Evolutionary conservation across 2,329 filamentous ascomycete genomes (phyloP).

Genomic region (Verticillium albo-atrum): DNA sequence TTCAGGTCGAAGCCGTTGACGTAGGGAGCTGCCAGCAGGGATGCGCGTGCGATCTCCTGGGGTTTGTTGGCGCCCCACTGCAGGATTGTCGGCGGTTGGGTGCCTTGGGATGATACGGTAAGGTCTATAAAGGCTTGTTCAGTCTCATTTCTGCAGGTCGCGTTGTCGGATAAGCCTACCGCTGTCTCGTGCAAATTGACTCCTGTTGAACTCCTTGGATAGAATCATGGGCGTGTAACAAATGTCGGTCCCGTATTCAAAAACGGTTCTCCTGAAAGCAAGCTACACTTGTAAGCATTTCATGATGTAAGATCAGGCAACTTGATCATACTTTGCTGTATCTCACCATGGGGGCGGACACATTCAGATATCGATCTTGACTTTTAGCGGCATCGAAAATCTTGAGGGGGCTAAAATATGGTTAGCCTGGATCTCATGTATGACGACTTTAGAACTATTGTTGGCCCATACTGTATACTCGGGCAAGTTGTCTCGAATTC

Average conservation of each 20-base stretch:
- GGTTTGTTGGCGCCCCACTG: conserved; percentile 64
- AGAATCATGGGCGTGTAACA: conserved; percentile 71
- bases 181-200: conserved; percentile 53
- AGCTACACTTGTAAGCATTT: conserved; percentile 37
- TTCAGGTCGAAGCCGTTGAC: conserved; percentile 65
- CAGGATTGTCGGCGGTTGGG: conserved; percentile 57
- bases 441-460: not conserved
- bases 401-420: conserved; percentile 44
- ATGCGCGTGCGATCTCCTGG: conserved; percentile 57
- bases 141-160: not conserved
- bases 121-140: conserved; percentile 44
- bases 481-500: not conserved
- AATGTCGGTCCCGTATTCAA: conserved; percentile 60
- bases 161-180: conserved; percentile 29
- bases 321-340: conserved; percentile 48
- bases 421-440: not conserved
- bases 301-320: not conserved
- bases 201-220: conserved; percentile 65
- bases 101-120: conserved; percentile 49
- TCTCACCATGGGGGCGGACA: conserved; percentile 65
- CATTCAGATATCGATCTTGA: conserved; percentile 49
- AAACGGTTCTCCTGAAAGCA: conserved; percentile 64
- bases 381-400: conserved; percentile 52
- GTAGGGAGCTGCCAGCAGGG: conserved; percentile 56
- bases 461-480: not conserved